A percentile compares a stretch with the other conserved stretches of the same genome.
Conservation (phyloP, 352 stramenopile genomes). For the Globisporangium abappressorium region DNA sequence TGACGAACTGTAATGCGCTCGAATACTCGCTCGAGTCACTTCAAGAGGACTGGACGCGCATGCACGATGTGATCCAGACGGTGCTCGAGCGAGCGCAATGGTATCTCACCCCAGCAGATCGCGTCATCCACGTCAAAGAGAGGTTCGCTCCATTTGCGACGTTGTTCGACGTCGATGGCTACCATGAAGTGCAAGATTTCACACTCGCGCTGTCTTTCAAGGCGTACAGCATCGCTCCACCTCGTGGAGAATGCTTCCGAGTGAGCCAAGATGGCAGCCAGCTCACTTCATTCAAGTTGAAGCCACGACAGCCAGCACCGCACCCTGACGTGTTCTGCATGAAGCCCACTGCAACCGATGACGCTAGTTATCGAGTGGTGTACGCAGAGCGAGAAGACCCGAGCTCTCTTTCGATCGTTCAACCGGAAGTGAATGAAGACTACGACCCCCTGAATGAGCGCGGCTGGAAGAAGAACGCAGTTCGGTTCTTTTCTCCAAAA, state of each 20-base stretch:
- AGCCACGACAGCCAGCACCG: slow-evolving; percentile 4
- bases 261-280: slow-evolving; percentile 11
- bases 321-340: slow-evolving; percentile 27
- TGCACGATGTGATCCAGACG: slow-evolving; percentile 22
- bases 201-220: slow-evolving; percentile 32
- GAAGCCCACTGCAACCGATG: slow-evolving; percentile 30
- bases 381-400: slow-evolving; percentile 30
- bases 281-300: slow-evolving; percentile 17
- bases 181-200: slow-evolving; percentile 14
- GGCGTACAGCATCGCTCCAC: slow-evolving; percentile 31
- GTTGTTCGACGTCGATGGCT: slow-evolving; percentile 21
- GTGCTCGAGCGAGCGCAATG: slow-evolving; percentile 26
- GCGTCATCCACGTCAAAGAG: slow-evolving; percentile 31
- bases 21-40: slow-evolving; percentile 46
- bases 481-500: slow-evolving; percentile 24
- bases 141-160: slow-evolving; percentile 31
- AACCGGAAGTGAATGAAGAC: slow-evolving; percentile 24
- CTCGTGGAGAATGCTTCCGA: slow-evolving; percentile 32
- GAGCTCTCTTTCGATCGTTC: slow-evolving; percentile 21
- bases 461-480: slow-evolving; percentile 25
- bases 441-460: slow-evolving; percentile 31
- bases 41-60: slow-evolving; percentile 26
- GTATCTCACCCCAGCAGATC: slow-evolving; percentile 29
- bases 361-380: slow-evolving; percentile 25
- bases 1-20: slow-evolving; percentile 48